phyloP scores from a whole-genome alignment of 2,329 filamentous ascomycete species.

The Colletotrichum sp. region DNA sequence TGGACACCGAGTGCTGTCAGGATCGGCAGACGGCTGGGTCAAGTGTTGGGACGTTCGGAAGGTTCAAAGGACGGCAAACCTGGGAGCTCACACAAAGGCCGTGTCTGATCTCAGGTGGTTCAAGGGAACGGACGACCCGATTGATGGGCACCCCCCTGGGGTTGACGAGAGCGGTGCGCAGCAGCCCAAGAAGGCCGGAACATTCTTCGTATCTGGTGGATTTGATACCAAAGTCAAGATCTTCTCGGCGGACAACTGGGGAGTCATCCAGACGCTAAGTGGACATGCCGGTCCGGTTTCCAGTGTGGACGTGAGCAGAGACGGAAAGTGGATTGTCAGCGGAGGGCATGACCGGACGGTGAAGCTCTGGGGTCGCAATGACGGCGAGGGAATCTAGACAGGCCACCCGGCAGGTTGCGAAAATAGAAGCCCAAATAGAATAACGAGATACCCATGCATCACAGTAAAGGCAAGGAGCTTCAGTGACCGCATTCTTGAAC shows the following conservation, averaged over 20 bases:
- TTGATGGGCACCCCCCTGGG: constrained; percentile 64
- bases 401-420: not conserved
- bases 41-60: constrained; percentile 98
- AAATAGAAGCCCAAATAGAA: constrained; percentile 14
- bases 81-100: constrained; percentile 89
- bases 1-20: constrained; percentile 89
- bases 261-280: constrained; percentile 82
- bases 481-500: not conserved
- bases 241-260: constrained; percentile 97
- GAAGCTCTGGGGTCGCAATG: constrained; percentile 93
- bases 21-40: constrained; percentile 91
- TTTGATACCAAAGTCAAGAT: constrained; percentile 97
- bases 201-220: constrained; percentile 88
- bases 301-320: constrained; percentile 84
- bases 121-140: constrained; percentile 80
- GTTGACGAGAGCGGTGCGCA: constrained; percentile 69
- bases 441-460: not conserved
- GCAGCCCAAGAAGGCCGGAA: constrained; percentile 83
- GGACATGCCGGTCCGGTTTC: constrained; percentile 93
- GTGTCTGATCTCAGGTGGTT: constrained; percentile 95
- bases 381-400: constrained; percentile 59
- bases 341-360: constrained; percentile 94
- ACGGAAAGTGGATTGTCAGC: constrained; percentile 92
- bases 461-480: not conserved
- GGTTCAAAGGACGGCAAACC: constrained; percentile 80